Conservation (phyloP, 805 yeast species). For the Lipomyces sp. region DNA sequence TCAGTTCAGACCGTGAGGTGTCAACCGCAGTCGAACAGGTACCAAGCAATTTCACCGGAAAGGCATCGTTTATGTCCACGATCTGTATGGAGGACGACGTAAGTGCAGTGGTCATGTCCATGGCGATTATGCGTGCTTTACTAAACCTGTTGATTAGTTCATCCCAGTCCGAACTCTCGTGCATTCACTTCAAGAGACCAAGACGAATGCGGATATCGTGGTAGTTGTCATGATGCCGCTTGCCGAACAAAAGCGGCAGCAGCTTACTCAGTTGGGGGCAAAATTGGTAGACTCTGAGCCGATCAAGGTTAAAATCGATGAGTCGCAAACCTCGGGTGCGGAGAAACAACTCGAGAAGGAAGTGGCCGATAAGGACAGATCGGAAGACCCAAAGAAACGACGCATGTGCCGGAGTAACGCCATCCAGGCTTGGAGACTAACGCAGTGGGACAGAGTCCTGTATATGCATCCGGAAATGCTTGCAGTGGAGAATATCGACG, state of each 20-base stretch:
- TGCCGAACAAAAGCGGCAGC: constrained; percentile 20
- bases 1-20: constrained; percentile 31
- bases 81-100: constrained; percentile 31
- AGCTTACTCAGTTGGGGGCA: constrained; percentile 30
- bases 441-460: constrained; percentile 31
- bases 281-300: constrained; percentile 31
- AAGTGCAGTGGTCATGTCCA: constrained; percentile 1
- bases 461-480: constrained; percentile 33
- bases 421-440: constrained; percentile 35
- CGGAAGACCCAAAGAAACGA: constrained; percentile 7
- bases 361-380: constrained; percentile 4
- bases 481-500: constrained; percentile 29
- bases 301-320: constrained; percentile 22
- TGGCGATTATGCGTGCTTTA: neutral
- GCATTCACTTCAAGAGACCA: constrained; percentile 24
- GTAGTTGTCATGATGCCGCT: constrained; percentile 28
- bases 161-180: constrained; percentile 28
- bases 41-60: constrained; percentile 26
- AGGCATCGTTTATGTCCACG: constrained; percentile 26
- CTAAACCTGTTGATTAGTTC: constrained; percentile 11
- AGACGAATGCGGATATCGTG: constrained; percentile 22
- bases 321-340: constrained; percentile 14
- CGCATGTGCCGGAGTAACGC: constrained; percentile 25
- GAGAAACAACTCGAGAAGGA: constrained; percentile 23
- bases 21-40: neutral